Conservation (phyloP, 345 rosid species). For the Pistacia vera region DNA sequence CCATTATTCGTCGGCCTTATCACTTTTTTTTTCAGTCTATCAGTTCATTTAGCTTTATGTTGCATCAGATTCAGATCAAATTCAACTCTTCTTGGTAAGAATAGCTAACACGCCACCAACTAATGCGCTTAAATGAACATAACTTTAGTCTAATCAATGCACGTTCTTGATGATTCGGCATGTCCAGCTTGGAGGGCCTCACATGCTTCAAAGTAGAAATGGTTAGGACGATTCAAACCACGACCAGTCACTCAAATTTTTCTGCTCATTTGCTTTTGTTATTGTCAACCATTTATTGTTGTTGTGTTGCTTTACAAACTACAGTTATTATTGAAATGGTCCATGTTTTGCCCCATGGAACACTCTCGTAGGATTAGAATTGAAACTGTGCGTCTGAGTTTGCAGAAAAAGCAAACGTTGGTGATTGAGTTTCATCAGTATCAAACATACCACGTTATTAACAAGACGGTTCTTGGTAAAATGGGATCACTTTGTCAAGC, state of each 20-base stretch:
- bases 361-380: background rate
- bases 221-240: constrained; percentile 6
- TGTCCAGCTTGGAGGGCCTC: background rate
- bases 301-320: background rate
- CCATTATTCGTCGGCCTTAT: background rate
- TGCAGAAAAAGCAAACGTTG: too few relatives aligned
- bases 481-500: background rate
- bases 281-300: constrained; percentile 14
- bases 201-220: background rate
- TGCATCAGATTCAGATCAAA: constrained; percentile 5
- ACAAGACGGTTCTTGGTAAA: too few relatives aligned
- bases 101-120: constrained; percentile 1
- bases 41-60: constrained; percentile 1
- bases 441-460: background rate
- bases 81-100: constrained; percentile 8
- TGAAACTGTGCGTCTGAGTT: background rate
- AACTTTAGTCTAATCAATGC: constrained; percentile 21
- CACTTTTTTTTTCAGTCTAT: background rate
- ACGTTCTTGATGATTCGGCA: constrained; percentile 6
- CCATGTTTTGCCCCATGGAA: background rate
- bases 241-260: constrained; percentile 5
- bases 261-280: constrained; percentile 8
- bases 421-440: background rate
- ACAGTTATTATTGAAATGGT: background rate
- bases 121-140: constrained; percentile 1